Percentiles rank a stretch among this genome's conserved stretches.
These are phyloP conservation scores for Pouteria campechiana DNA, from an alignment of 179 eudicot genomes.

Conservation along the genomic window DNA sequence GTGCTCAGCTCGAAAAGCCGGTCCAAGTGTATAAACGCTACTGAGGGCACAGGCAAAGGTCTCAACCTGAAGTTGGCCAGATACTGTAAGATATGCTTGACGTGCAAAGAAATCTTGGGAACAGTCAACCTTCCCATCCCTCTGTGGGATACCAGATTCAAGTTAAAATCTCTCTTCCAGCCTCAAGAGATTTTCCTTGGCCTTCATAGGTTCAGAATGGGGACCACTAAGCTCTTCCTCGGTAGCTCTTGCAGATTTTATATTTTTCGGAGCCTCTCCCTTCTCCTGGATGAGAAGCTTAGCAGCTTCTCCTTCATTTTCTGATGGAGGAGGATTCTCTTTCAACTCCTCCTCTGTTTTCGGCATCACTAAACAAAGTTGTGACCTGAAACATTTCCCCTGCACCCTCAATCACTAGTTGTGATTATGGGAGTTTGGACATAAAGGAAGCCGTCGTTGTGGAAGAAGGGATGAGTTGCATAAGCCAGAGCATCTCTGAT, in stretches of 20 bases:
- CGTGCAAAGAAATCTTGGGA: conserved; percentile 56
- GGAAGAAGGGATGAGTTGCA: conserved; percentile 62
- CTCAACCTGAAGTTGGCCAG: conserved; percentile 87
- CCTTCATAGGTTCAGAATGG: conserved; percentile 50
- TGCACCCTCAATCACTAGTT: conserved; percentile 52
- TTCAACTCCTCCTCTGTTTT: too few species aligned
- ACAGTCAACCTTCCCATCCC: conserved; percentile 14
- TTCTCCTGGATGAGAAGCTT: conserved; percentile 53
- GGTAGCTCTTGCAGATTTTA: conserved; percentile 52
- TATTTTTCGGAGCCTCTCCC: conserved; percentile 28
- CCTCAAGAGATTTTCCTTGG: conserved; percentile 36
- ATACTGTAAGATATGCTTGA: conserved; percentile 49
- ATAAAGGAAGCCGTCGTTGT: conserved; percentile 49
- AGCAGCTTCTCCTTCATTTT: conserved; percentile 17
- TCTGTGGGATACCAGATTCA: conserved; percentile 12
- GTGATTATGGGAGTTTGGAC: conserved; percentile 85
- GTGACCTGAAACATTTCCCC: conserved; percentile 58
- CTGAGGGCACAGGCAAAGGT: conserved; percentile 88
- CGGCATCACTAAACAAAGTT: conserved; percentile 23
- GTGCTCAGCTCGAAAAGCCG: conserved; percentile 53
- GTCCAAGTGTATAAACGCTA: conserved; percentile 86
- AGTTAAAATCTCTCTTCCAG: conserved; percentile 39
- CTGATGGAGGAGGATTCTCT: conserved; percentile 3
- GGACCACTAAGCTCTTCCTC: conserved; percentile 64
- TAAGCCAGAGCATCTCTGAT: conserved; percentile 50